phyloP scores from a whole-genome alignment of 306 rosid species.

The Betula pendula region DNA sequence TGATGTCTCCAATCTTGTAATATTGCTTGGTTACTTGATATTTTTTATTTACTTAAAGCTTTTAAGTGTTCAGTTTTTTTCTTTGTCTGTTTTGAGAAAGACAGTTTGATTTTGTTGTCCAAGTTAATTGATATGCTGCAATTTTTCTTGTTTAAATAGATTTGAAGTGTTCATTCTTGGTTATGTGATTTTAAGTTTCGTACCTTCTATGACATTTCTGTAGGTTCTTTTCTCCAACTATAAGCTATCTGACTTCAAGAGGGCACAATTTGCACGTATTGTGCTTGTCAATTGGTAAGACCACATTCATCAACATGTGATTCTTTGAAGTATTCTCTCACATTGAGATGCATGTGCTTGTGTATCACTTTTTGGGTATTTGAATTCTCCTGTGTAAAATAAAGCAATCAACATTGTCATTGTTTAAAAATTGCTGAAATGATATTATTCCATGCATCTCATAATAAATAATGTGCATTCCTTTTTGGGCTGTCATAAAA shows the following conservation, averaged over 20 bases:
- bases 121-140: neutral
- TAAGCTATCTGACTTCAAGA: constrained; percentile 68
- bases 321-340: constrained; percentile 15
- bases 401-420: neutral
- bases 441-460: neutral
- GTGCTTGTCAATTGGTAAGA: constrained; percentile 78
- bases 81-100: neutral
- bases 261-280: constrained; percentile 72
- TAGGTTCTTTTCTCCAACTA: constrained; percentile 93
- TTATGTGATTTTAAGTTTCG: constrained; percentile 16
- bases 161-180: neutral
- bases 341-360: neutral
- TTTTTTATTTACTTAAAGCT: neutral
- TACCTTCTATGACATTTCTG: constrained; percentile 29
- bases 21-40: neutral
- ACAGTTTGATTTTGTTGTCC: constrained; percentile 1
- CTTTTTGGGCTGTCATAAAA: neutral
- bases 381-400: neutral
- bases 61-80: neutral
- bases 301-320: constrained; percentile 26
- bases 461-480: neutral
- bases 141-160: neutral
- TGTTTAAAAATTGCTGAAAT: neutral
- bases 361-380: neutral
- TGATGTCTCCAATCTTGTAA: neutral